Conservation (phyloP, 2,329 filamentous ascomycete genomes). For the Colletotrichum incanum region DNA sequence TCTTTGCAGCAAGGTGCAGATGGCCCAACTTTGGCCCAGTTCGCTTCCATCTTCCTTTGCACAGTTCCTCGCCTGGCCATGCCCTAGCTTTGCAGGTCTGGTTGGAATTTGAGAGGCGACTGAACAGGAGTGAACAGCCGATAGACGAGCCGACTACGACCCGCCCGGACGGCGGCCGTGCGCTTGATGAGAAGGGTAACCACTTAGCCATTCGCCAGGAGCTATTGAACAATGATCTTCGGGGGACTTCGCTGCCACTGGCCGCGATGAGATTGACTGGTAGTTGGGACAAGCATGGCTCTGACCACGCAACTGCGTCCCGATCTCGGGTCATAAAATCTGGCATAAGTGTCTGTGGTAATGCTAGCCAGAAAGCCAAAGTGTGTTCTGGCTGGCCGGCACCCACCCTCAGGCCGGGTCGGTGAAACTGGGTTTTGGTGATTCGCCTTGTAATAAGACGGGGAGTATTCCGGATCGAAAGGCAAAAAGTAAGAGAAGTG, state of each 20-base stretch:
- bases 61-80: conserved; percentile 8
- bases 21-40: conserved; percentile 30
- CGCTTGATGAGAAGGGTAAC: conserved; percentile 31
- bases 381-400: neutral
- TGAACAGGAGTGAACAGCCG: conserved; percentile 29
- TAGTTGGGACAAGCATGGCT: conserved; percentile 40
- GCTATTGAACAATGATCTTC: conserved; percentile 42
- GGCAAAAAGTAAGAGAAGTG: conserved; percentile 10
- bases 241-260: conserved; percentile 40
- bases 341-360: conserved; percentile 39
- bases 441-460: conserved; percentile 1
- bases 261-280: conserved; percentile 24
- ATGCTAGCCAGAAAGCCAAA: conserved; percentile 11
- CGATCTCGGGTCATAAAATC: conserved; percentile 39
- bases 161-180: conserved; percentile 29
- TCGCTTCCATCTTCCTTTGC: conserved; percentile 27
- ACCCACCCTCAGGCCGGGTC: conserved; percentile 14
- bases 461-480: neutral
- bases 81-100: neutral
- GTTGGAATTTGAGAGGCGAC: conserved; percentile 12
- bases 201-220: conserved; percentile 37
- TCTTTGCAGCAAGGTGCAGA: conserved; percentile 23
- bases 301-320: conserved; percentile 37
- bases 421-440: neutral
- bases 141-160: conserved; percentile 34